phyloP scores from a whole-genome alignment of 75 land plant species.

The Picea sitchensis region DNA sequence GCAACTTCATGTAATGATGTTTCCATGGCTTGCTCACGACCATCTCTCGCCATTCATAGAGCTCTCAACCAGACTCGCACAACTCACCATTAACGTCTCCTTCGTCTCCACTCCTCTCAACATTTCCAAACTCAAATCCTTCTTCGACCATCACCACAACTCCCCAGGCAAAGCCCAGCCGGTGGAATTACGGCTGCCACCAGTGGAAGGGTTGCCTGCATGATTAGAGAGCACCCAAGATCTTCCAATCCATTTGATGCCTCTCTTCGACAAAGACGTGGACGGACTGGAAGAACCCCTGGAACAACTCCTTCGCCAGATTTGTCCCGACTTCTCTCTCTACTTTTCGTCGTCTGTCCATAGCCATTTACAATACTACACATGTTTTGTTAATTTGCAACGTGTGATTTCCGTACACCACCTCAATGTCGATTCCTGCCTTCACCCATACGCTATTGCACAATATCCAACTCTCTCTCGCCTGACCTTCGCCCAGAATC shows the following conservation, averaged over 20 bases:
- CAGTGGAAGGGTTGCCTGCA: constrained; percentile 33
- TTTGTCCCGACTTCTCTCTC: not conserved
- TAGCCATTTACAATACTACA: too few relatives aligned
- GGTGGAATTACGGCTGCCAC: constrained; percentile 26
- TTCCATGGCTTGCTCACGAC: constrained; percentile 7
- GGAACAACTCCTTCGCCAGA: not conserved
- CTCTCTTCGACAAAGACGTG: not conserved
- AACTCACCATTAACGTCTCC: not conserved
- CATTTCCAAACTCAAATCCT: constrained; percentile 1
- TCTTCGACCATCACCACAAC: too few relatives aligned
- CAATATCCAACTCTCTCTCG: too few relatives aligned
- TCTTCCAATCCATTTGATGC: not conserved
- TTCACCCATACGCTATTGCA: too few relatives aligned
- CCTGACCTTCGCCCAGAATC: too few relatives aligned
- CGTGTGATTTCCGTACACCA: too few relatives aligned
- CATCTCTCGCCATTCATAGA: not conserved
- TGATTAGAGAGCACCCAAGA: constrained; percentile 25
- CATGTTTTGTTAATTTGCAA: too few relatives aligned
- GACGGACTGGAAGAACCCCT: not conserved
- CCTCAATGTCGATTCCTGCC: too few relatives aligned
- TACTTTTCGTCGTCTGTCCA: not conserved
- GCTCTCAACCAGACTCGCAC: not conserved
- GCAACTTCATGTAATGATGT: not conserved
- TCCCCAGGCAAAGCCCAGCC: constrained; percentile 6
- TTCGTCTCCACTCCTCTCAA: constrained; percentile 6